Evolutionary conservation across 2,329 filamentous ascomycete species (phyloP).

Genomic region (Pseudonectria buxi): DNA sequence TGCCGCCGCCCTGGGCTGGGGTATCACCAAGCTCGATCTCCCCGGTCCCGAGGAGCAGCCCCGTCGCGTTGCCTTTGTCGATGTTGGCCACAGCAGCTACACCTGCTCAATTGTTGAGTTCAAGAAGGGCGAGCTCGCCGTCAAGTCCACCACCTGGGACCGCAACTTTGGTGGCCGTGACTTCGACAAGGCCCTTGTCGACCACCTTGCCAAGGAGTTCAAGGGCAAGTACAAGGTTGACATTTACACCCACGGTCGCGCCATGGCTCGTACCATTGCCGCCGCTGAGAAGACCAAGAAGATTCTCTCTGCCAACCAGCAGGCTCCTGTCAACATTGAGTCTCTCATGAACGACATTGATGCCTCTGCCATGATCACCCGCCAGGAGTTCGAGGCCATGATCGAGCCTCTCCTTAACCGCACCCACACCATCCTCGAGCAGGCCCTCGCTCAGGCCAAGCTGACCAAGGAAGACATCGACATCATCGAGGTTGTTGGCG

Average conservation of each 20-base stretch:
- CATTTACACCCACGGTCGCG: conserved; percentile 84
- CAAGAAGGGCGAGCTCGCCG: conserved; percentile 89
- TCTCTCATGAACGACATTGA: conserved; percentile 98
- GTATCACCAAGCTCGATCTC: conserved; percentile 95
- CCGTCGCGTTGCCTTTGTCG: conserved; percentile 81
- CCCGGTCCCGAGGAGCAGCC: conserved; percentile 86
- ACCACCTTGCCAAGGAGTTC: conserved; percentile 94
- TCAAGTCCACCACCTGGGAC: conserved; percentile 89
- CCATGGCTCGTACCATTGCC: conserved; percentile 75
- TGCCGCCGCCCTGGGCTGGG: conserved; percentile 89
- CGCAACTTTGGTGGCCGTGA: conserved; percentile 95
- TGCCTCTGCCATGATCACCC: conserved; percentile 80
- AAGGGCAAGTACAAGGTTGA: conserved; percentile 97
- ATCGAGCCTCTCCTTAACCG: conserved; percentile 76
- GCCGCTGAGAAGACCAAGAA: conserved; percentile 98
- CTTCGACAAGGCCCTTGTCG: conserved; percentile 90
- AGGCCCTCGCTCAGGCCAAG: conserved; percentile 90
- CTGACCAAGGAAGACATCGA: conserved; percentile 90
- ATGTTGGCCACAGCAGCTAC: conserved; percentile 96
- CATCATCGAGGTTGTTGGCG: conserved; percentile 85
- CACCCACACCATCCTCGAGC: conserved; percentile 69
- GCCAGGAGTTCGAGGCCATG: conserved; percentile 88
- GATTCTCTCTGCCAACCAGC: conserved; percentile 90
- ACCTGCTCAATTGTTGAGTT: conserved; percentile 92
- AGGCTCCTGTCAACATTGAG: conserved; percentile 91